Evolutionary conservation across 352 stramenopile genomes (phyloP).

Genomic region (Globisporangium middletonii): DNA sequence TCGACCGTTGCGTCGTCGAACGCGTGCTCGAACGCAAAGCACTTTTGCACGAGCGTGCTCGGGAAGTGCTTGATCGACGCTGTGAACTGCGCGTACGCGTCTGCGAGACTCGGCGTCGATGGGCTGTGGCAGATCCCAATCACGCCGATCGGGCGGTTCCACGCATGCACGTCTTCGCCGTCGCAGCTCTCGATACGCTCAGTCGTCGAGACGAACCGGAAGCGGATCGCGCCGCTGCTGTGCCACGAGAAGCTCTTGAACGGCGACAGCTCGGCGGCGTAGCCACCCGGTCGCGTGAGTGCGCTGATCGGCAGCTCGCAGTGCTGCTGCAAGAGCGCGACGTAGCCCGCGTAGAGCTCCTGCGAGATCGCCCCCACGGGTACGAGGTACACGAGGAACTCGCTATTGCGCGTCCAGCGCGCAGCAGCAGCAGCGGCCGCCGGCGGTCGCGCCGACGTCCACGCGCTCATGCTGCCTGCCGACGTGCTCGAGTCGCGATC

Average conservation of each 20-base stretch:
- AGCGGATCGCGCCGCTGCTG: conserved; percentile 42
- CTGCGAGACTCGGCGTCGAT: conserved; percentile 43
- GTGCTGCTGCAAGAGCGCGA: conserved; percentile 50
- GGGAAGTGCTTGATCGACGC: conserved; percentile 59
- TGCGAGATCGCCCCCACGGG: conserved; percentile 60
- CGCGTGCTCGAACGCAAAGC: conserved; percentile 79
- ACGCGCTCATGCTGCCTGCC: too few relatives aligned
- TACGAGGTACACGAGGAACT: conserved; percentile 82
- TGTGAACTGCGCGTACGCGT: conserved; percentile 64
- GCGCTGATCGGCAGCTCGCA: conserved; percentile 51
- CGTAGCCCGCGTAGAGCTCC: conserved; percentile 54
- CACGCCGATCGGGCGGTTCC: conserved; percentile 62
- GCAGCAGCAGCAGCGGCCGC: neutral
- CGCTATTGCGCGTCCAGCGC: conserved; percentile 53
- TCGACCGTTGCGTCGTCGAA: conserved; percentile 56
- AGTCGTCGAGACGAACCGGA: conserved; percentile 66
- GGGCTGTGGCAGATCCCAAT: conserved; percentile 79
- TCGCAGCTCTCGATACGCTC: conserved; percentile 50
- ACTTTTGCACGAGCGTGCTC: conserved; percentile 68
- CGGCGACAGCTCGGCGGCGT: conserved; percentile 73
- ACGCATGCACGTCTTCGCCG: conserved; percentile 72
- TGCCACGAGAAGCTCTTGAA: conserved; percentile 74
- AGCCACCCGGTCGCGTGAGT: conserved; percentile 69
- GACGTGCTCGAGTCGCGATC: too few relatives aligned
- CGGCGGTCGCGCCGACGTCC: too few relatives aligned